Conservation (phyloP, 257 asterid genomes). For the Anisodus acutangulus region DNA sequence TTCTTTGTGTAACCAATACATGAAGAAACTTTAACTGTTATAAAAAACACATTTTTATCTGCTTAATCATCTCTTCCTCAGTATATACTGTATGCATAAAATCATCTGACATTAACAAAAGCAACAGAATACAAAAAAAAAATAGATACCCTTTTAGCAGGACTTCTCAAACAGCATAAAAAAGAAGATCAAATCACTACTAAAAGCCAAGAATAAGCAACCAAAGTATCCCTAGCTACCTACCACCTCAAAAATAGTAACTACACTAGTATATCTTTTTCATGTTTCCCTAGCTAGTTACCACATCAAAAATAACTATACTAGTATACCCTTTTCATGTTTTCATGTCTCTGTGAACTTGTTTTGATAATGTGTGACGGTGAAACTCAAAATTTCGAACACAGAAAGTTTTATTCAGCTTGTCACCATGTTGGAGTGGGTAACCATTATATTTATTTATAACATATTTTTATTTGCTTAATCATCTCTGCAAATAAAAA, state of each 20-base stretch:
- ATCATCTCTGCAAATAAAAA: not conserved
- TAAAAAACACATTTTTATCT: not conserved
- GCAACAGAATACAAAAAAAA: not conserved
- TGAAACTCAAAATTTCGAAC: too few species aligned
- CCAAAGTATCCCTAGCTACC: not conserved
- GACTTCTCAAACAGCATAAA: not conserved
- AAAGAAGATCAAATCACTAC: not conserved
- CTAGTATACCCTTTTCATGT: too few species aligned
- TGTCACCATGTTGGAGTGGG: too few species aligned
- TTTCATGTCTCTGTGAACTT: too few species aligned
- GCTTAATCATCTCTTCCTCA: not conserved
- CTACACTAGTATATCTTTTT: not conserved
- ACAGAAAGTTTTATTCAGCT: too few species aligned
- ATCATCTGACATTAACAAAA: not conserved
- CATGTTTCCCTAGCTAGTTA: not conserved
- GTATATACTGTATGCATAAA: not conserved
- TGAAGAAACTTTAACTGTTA: too few species aligned
- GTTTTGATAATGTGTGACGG: too few species aligned
- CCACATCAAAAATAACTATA: too few species aligned
- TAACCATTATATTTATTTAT: too few species aligned
- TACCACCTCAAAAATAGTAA: not conserved
- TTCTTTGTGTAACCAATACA: too few species aligned
- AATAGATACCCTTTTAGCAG: conserved; percentile 6
- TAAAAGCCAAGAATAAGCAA: not conserved
- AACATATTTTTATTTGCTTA: too few species aligned